Percentiles rank a stretch among this genome's conserved stretches.
These are phyloP conservation scores for Wickerhamomyces queroliae DNA, from an alignment of 805 yeast genomes.

Conservation along the genomic window DNA sequence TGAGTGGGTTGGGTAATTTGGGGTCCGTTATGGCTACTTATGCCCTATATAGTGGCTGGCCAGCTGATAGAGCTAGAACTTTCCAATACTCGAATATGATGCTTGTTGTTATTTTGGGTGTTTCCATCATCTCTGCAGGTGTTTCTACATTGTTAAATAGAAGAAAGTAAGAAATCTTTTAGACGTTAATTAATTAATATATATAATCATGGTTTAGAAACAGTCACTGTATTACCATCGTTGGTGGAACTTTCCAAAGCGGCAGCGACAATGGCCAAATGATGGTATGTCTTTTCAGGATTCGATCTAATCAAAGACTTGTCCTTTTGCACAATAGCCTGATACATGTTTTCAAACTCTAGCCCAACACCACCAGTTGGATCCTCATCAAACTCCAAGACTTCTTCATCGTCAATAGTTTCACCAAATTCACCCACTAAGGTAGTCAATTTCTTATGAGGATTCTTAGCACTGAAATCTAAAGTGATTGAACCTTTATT, in stretches of 20 bases:
- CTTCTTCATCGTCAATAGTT: constrained; percentile 16
- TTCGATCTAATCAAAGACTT: constrained; percentile 49
- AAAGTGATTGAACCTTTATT: constrained; percentile 67
- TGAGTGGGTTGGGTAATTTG: constrained; percentile 80
- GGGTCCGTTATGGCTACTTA: constrained; percentile 85
- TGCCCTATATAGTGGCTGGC: constrained; percentile 86
- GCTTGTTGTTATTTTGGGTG: constrained; percentile 70
- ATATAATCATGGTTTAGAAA: constrained; percentile 25
- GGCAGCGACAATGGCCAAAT: constrained; percentile 86
- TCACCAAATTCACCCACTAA: constrained; percentile 21
- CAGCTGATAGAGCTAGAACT: constrained; percentile 57
- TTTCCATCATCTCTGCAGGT: constrained; percentile 51
- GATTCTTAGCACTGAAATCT: constrained; percentile 48
- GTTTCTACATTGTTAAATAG: constrained; percentile 12
- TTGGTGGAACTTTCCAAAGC: constrained; percentile 63
- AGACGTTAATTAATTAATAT: background rate
- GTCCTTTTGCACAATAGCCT: constrained; percentile 59
- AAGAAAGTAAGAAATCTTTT: background rate
- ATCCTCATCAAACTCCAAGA: constrained; percentile 28
- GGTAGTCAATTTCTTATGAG: constrained; percentile 28
- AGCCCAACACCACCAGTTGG: constrained; percentile 49
- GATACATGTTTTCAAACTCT: constrained; percentile 49
- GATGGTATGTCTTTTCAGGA: constrained; percentile 87
- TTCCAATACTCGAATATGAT: constrained; percentile 78
- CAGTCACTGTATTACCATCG: constrained; percentile 44